These are phyloP conservation scores for Serendipita sp. DNA, from an alignment of 768 basidiomycete genomes.

Conservation along the genomic window DNA sequence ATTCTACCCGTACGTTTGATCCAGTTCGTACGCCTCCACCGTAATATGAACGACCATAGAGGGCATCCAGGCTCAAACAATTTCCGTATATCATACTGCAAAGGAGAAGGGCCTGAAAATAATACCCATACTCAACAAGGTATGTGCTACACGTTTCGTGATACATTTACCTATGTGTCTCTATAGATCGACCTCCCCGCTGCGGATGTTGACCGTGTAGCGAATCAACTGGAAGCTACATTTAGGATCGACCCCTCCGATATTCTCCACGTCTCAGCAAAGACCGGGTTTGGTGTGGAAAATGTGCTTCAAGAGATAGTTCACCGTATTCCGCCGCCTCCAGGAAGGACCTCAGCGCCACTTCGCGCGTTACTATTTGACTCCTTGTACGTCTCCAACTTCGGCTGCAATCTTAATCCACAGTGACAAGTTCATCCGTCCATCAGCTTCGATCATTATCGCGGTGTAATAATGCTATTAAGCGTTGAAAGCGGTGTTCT, in stretches of 20 bases:
- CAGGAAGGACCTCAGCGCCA: slow-evolving; percentile 33
- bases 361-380: slow-evolving; percentile 87
- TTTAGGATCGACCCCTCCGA: slow-evolving; percentile 65
- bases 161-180: neutral
- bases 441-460: slow-evolving; percentile 78
- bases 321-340: slow-evolving; percentile 70
- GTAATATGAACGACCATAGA: slow-evolving; percentile 23
- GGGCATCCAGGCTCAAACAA: slow-evolving; percentile 94
- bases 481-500: slow-evolving; percentile 67
- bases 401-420: neutral
- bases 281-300: slow-evolving; percentile 76
- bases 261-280: slow-evolving; percentile 75
- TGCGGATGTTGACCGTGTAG: slow-evolving; percentile 66
- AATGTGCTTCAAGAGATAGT: slow-evolving; percentile 65
- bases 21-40: neutral
- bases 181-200: slow-evolving; percentile 80
- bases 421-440: neutral
- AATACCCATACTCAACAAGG: slow-evolving; percentile 90
- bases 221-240: slow-evolving; percentile 64
- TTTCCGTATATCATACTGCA: slow-evolving; percentile 87
- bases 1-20: slow-evolving; percentile 53
- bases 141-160: slow-evolving; percentile 16
- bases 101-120: slow-evolving; percentile 64
- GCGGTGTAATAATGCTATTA: slow-evolving; percentile 88
- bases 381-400: slow-evolving; percentile 53